Evolutionary conservation across 768 basidiomycete genomes (phyloP).

Genomic region (Lanmaoa rubissima): DNA sequence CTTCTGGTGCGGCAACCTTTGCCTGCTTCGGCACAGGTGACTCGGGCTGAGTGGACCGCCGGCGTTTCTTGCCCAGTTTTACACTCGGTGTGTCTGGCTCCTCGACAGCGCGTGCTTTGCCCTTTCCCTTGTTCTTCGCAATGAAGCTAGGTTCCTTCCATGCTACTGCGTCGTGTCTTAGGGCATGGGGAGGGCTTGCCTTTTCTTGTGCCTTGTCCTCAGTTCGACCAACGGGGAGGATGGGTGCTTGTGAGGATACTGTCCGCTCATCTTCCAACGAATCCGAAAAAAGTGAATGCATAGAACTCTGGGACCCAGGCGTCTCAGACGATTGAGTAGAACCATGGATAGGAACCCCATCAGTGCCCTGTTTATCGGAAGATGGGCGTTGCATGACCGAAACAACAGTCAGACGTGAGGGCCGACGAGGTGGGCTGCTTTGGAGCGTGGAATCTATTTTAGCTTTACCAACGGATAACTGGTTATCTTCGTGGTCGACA

Average conservation of each 20-base stretch:
- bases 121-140: conserved; percentile 19
- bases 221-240: background rate
- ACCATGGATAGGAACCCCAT: background rate
- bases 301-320: conserved; percentile 7
- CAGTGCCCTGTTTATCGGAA: background rate
- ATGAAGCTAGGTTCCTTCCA: conserved; percentile 36
- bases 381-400: background rate
- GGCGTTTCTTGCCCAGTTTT: conserved; percentile 16
- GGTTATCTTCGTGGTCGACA: background rate
- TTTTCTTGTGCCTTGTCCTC: background rate
- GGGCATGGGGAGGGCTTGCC: background rate
- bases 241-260: background rate
- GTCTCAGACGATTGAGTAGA: background rate
- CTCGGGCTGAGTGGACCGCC: conserved; percentile 3
- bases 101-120: conserved; percentile 10
- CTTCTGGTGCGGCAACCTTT: conserved; percentile 2
- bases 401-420: background rate
- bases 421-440: background rate
- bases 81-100: background rate
- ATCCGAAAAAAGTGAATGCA: conserved; percentile 31
- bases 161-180: conserved; percentile 26
- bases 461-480: conserved; percentile 5
- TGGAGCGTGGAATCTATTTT: conserved; percentile 2
- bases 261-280: background rate
- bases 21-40: conserved; percentile 14